Percentiles rank a stretch among this genome's conserved stretches.
Evolutionary conservation across 768 basidiomycete species (phyloP).

Genomic region (Tephrocybe rancida): DNA sequence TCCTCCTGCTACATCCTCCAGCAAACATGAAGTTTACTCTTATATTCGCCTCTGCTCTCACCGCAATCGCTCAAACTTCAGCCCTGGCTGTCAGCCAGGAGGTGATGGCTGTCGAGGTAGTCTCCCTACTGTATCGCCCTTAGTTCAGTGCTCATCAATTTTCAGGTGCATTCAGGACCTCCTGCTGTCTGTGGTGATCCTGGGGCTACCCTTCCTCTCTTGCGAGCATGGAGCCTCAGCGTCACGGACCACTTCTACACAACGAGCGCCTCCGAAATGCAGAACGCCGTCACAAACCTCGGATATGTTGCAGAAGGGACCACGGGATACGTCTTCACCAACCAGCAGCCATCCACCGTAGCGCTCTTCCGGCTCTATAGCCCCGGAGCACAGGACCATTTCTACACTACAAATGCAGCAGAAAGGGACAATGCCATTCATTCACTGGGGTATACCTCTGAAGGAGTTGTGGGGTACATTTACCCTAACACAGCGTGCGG

Average conservation of each 20-base stretch:
- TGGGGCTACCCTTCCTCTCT: constrained; percentile 7
- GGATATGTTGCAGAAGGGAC: constrained; percentile 17
- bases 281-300: constrained; percentile 9
- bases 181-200: constrained; percentile 13
- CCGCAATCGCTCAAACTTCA: background rate
- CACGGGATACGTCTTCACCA: constrained; percentile 17
- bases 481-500: constrained; percentile 11
- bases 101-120: background rate
- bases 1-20: no score
- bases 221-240: background rate
- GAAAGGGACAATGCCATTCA: constrained; percentile 17
- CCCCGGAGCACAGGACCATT: constrained; percentile 16
- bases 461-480: constrained; percentile 21
- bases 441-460: constrained; percentile 9
- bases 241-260: constrained; percentile 17
- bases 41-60: background rate
- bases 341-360: constrained; percentile 7
- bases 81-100: background rate
- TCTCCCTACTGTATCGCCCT: background rate
- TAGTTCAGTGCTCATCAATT: background rate
- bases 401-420: constrained; percentile 19
- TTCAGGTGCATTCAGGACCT: background rate
- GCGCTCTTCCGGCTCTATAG: constrained; percentile 23
- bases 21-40: constrained; percentile 1
- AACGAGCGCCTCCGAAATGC: constrained; percentile 10